Evolutionary conservation across 805 yeast genomes (phyloP).

Genomic region (Isabelozyma heimii): DNA sequence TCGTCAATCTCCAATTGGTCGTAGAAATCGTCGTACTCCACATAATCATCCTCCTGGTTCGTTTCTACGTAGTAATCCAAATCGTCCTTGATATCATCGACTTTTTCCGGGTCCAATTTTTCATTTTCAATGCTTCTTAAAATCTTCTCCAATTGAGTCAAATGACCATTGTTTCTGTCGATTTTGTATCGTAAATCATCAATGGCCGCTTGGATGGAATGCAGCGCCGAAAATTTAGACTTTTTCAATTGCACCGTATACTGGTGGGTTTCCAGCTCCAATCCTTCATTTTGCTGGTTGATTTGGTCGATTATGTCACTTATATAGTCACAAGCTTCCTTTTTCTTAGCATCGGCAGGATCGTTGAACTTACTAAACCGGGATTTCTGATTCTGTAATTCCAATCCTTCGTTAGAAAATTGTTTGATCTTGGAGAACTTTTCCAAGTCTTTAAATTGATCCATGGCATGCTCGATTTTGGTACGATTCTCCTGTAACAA

Average conservation of each 20-base stretch:
- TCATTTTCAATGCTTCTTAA: constrained; percentile 77
- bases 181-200: constrained; percentile 60
- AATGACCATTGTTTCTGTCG: constrained; percentile 78
- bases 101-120: constrained; percentile 70
- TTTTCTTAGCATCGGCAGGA: constrained; percentile 78
- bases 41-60: constrained; percentile 88
- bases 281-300: constrained; percentile 73
- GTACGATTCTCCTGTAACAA: constrained; percentile 56
- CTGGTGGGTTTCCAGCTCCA: constrained; percentile 62
- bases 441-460: constrained; percentile 90
- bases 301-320: constrained; percentile 74
- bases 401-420: constrained; percentile 88
- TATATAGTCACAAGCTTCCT: constrained; percentile 68
- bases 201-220: constrained; percentile 47
- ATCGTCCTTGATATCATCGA: constrained; percentile 80
- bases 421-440: constrained; percentile 92
- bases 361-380: constrained; percentile 42
- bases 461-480: constrained; percentile 89
- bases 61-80: constrained; percentile 91
- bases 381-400: constrained; percentile 50
- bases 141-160: constrained; percentile 72
- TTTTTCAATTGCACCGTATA: constrained; percentile 36
- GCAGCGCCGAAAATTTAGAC: constrained; percentile 50
- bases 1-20: constrained; percentile 78
- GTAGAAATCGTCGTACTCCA: constrained; percentile 90